Evolutionary conservation across 768 basidiomycete species (phyloP), one percentile per base, ranked within the genome.

Genomic region (Boletus rubroflammeus): DNA sequence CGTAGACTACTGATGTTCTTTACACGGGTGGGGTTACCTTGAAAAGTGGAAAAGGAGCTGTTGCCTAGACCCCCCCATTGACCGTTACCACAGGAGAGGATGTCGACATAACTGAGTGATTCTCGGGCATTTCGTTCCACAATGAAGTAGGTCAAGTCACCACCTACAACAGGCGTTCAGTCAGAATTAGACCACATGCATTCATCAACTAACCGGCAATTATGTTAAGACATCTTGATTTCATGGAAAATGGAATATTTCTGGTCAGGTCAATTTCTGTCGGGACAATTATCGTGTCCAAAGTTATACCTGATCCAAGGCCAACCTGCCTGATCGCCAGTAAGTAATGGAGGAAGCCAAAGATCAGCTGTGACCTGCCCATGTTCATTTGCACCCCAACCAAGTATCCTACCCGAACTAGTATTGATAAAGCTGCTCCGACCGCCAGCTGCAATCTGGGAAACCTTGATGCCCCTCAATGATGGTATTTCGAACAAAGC

Each of bases 301-400:
- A 66, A 5, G 80, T 75, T 11, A 85, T 76, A 53, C 79, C 78
- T 15, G 76, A 73, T 15, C 90, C 91, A 25, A 93, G 72, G 39
- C 92, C 93, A 43, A 95, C 78, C 73, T 98, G 93, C 26, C 91
- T 90, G 61, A 55, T 38, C 9, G 25, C 25, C 39, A 31, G 17
- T 62, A 19, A 53, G 55, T 53, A 21, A 46, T 44, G 5, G 17
- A n/a, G 34, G 38, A 36, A 32, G 21, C 5, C 1, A 39, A 26
- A 17, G 9, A 34, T 25, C 10, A 19, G 29, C 28, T 6, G 15
- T 36, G 14, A 52, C 79, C 48, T 60, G 88, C 88, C 93, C 93
- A 61, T 79, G 87, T 58, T 90, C 85, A 66, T 97, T 96, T 1
- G 90, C 90, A 42, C 94, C 94, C 83, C 90, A 96, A 0, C 85